Conservation (phyloP, 768 basidiomycete species). For the Mycena amicta region DNA sequence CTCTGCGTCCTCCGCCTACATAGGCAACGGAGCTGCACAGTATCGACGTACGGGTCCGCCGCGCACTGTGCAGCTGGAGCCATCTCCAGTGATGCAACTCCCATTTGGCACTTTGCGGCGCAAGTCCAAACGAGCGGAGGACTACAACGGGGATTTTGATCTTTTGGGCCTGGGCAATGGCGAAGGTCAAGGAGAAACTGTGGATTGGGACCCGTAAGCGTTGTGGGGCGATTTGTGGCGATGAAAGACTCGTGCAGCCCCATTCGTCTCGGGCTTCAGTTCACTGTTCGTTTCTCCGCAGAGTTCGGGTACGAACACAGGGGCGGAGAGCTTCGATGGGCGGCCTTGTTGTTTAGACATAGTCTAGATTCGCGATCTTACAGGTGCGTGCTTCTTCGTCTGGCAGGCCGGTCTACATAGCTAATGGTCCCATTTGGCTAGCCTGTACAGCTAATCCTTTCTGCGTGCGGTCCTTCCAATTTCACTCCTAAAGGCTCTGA, state of each 20-base stretch:
- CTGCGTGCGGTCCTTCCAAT: too few relatives aligned
- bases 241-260: too few relatives aligned
- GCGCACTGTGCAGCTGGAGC: slow-evolving; percentile 55
- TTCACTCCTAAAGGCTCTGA: too few relatives aligned
- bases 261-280: background rate
- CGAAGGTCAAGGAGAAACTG: slow-evolving; percentile 21
- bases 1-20: slow-evolving; percentile 14
- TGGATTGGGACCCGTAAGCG: slow-evolving; percentile 16
- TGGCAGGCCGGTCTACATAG: background rate
- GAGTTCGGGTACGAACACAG: too few relatives aligned
- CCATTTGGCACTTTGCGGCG: slow-evolving; percentile 29
- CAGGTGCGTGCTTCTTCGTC: background rate
- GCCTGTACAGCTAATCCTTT: too few relatives aligned
- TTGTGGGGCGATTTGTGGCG: background rate
- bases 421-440: slow-evolving; percentile 1
- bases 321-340: background rate
- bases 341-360: too few relatives aligned
- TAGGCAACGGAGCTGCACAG: slow-evolving; percentile 9
- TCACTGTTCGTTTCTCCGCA: too few relatives aligned
- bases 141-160: slow-evolving; percentile 20
- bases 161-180: slow-evolving; percentile 16
- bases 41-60: slow-evolving; percentile 27
- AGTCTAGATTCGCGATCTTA: background rate
- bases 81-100: slow-evolving; percentile 55
- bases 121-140: background rate